Percentiles rank a stretch among this genome's conserved stretches.
phyloP scores from a whole-genome alignment of 1,284 basidiomycete genomes.

The Rhizoctonia solani region DNA sequence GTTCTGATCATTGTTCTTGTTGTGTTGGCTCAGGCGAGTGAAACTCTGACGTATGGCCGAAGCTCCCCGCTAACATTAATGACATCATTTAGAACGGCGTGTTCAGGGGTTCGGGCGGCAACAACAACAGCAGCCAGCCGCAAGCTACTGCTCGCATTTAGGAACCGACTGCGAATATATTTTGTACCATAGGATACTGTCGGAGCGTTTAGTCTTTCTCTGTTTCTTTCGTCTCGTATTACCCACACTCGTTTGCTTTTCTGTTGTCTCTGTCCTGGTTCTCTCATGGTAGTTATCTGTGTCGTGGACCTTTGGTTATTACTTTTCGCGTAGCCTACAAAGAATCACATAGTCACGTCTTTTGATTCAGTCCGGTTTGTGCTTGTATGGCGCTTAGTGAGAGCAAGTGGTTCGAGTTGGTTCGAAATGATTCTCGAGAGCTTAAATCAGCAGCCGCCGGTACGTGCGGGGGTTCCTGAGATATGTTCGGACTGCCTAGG shows the following conservation, averaged over 20 bases:
- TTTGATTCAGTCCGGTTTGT: not conserved
- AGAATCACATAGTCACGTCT: not conserved
- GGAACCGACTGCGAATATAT: not conserved
- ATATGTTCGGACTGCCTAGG: too few species aligned
- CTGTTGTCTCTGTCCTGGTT: constrained; percentile 11
- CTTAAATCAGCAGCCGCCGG: too few species aligned
- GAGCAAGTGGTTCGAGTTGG: not conserved
- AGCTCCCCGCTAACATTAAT: not conserved
- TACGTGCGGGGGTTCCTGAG: too few species aligned
- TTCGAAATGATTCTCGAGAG: too few species aligned
- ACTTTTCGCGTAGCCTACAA: not conserved
- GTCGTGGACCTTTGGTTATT: not conserved
- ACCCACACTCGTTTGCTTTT: constrained; percentile 35
- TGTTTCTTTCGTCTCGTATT: constrained; percentile 22
- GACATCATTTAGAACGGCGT: constrained; percentile 47
- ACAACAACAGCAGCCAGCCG: not conserved
- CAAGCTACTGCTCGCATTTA: not conserved
- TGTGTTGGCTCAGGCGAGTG: constrained; percentile 48
- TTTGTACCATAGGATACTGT: constrained; percentile 5
- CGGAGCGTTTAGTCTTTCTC: constrained; percentile 18
- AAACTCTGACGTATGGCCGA: not conserved
- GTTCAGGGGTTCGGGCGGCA: constrained; percentile 5
- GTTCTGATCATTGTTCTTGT: constrained; percentile 65
- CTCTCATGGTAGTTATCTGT: not conserved
- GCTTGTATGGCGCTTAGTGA: not conserved